Evolutionary conservation across 345 rosid species (phyloP).

Genomic region (Diplotaxis tenuifolia): DNA sequence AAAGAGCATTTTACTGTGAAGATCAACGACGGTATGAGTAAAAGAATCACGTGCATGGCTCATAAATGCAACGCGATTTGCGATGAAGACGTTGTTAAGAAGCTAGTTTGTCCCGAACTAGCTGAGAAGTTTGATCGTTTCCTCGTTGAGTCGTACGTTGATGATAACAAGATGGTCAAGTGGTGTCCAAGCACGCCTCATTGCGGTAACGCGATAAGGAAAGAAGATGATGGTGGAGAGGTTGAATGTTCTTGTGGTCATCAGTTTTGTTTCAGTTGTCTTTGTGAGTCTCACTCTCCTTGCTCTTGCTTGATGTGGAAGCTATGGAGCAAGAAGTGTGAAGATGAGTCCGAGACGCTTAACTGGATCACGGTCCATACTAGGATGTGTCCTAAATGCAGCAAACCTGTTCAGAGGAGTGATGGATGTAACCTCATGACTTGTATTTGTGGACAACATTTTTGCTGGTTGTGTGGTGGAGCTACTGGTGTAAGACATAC

Average conservation of each 20-base stretch:
- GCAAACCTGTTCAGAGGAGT: slow-evolving; percentile 52
- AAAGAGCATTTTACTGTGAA: slow-evolving; percentile 79
- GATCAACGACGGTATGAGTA: slow-evolving; percentile 91
- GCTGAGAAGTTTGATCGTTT: slow-evolving; percentile 83
- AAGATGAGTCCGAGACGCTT: slow-evolving; percentile 55
- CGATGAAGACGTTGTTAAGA: slow-evolving; percentile 77
- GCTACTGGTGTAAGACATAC: slow-evolving; percentile 55
- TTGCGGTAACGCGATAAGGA: slow-evolving; percentile 86
- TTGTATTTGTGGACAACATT: slow-evolving; percentile 58
- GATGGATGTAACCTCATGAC: slow-evolving; percentile 64
- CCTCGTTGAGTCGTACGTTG: slow-evolving; percentile 93
- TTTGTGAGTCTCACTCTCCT: slow-evolving; percentile 79
- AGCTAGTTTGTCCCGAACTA: slow-evolving; percentile 70
- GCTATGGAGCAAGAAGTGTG: slow-evolving; percentile 78
- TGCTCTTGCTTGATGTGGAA: slow-evolving; percentile 98
- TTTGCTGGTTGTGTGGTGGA: slow-evolving; percentile 70
- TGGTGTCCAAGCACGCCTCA: slow-evolving; percentile 98
- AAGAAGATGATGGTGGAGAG: slow-evolving; percentile 75
- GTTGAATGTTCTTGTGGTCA: slow-evolving; percentile 88
- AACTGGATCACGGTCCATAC: slow-evolving; percentile 57
- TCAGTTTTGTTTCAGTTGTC: slow-evolving; percentile 88
- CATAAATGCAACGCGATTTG: slow-evolving; percentile 84
- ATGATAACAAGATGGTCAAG: slow-evolving; percentile 90
- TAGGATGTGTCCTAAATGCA: slow-evolving; percentile 62
- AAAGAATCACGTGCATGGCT: slow-evolving; percentile 88